Conservation (phyloP, 371 early-diverging fungal genomes). For the Mucor lusitanicus region DNA sequence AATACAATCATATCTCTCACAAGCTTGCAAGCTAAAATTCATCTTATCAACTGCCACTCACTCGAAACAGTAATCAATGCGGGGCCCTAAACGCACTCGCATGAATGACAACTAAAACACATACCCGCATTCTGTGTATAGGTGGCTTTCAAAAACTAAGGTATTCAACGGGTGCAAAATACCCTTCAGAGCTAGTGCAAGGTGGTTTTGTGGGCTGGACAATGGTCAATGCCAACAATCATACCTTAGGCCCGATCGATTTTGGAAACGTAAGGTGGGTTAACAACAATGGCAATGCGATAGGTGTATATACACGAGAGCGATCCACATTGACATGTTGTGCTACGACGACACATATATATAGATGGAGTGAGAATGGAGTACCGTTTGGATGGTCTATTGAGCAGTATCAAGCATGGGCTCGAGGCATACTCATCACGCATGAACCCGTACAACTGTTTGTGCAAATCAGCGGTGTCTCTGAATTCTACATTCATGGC, state of each 20-base stretch:
- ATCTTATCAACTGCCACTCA: too few species aligned
- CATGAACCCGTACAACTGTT: conserved; percentile 13
- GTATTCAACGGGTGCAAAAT: conserved; percentile 46
- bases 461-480: conserved; percentile 46
- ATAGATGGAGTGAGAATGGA: conserved; percentile 63
- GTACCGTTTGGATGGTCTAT: conserved; percentile 60
- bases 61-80: neutral
- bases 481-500: conserved; percentile 49
- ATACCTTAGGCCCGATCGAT: conserved; percentile 53
- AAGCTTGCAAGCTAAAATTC: neutral
- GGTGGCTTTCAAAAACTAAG: conserved; percentile 61
- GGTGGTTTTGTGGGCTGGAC: conserved; percentile 62
- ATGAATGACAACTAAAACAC: neutral
- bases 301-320: too few species aligned
- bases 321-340: neutral
- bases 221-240: conserved; percentile 32
- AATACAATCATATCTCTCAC: neutral
- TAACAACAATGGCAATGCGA: neutral
- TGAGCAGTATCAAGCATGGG: conserved; percentile 59
- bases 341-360: too few species aligned
- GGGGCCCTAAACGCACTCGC: neutral
- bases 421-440: conserved; percentile 32
- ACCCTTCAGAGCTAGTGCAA: conserved; percentile 66
- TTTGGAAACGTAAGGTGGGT: conserved; percentile 39
- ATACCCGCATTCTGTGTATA: too few species aligned